phyloP scores from a whole-genome alignment of 2,329 filamentous ascomycete genomes.

The Sporothrix dimorphospora region DNA sequence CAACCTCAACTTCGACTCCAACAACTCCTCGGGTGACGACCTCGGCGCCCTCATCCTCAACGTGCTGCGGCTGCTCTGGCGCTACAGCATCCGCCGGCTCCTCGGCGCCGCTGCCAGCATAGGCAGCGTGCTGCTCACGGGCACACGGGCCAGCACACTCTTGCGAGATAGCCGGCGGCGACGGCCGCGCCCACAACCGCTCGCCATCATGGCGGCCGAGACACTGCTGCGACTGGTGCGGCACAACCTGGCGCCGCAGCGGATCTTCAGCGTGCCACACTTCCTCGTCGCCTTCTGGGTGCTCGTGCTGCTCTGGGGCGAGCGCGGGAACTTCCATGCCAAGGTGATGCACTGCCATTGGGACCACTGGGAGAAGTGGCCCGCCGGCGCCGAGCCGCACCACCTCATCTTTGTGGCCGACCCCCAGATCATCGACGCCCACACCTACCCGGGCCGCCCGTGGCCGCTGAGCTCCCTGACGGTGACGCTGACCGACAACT shows the following conservation, averaged over 20 bases:
- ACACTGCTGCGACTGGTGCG: conserved; percentile 39
- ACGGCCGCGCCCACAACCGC: conserved; percentile 34
- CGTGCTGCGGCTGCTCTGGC: conserved; percentile 42
- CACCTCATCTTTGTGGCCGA: conserved; percentile 84
- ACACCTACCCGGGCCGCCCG: conserved; percentile 86
- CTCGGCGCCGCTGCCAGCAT: conserved; percentile 3
- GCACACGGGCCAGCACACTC: conserved; percentile 27
- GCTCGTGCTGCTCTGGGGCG: conserved; percentile 78
- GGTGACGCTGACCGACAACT: conserved; percentile 77
- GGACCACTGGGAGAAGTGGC: conserved; percentile 92
- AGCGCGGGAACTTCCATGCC: conserved; percentile 74
- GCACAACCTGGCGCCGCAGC: conserved; percentile 53
- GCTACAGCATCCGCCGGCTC: conserved; percentile 23
- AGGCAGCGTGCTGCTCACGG: conserved; percentile 25
- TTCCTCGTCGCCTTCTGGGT: conserved; percentile 74
- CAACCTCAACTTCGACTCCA: background rate
- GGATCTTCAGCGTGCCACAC: conserved; percentile 67
- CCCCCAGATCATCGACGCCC: conserved; percentile 88
- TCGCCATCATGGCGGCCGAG: conserved; percentile 30
- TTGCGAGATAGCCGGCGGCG: conserved; percentile 28
- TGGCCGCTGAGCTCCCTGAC: conserved; percentile 61
- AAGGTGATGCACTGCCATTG: conserved; percentile 75
- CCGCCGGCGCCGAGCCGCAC: conserved; percentile 76
- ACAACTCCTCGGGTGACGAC: conserved; percentile 40
- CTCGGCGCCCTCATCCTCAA: conserved; percentile 39